phyloP scores from a whole-genome alignment of 2,329 filamentous ascomycete species.

The Penicillium vulpinum region DNA sequence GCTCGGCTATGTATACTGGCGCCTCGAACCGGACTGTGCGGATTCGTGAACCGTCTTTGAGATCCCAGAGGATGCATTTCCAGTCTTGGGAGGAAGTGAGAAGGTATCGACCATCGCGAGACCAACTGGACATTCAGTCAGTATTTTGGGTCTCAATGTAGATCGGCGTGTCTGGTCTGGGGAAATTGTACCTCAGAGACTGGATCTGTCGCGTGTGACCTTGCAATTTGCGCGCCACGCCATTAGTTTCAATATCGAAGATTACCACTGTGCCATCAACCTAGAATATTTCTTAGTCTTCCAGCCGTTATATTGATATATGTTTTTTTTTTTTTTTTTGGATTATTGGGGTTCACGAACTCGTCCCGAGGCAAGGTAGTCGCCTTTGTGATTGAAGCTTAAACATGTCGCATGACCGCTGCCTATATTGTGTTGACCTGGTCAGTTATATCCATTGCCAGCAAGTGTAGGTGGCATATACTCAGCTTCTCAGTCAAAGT shows the following conservation, averaged over 20 bases:
- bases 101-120: conserved; percentile 83
- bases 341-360: conserved; percentile 47
- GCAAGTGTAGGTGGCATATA: conserved; percentile 35
- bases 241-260: conserved; percentile 97
- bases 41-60: conserved; percentile 69
- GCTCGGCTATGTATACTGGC: conserved; percentile 91
- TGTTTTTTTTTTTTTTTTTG: not conserved
- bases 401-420: conserved; percentile 65
- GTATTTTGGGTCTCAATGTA: not conserved
- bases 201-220: conserved; percentile 94
- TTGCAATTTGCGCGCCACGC: conserved; percentile 87
- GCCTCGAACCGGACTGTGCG: conserved; percentile 89
- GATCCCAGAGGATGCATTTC: conserved; percentile 95
- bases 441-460: conserved; percentile 12
- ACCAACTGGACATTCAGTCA: conserved; percentile 65
- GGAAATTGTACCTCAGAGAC: conserved; percentile 62
- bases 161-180: not conserved
- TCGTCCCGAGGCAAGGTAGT: conserved; percentile 90
- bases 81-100: conserved; percentile 93
- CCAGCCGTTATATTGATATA: not conserved
- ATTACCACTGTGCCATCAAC: conserved; percentile 90
- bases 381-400: conserved; percentile 91
- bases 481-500: conserved; percentile 85
- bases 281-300: conserved; percentile 36
- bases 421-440: conserved; percentile 38